These are phyloP conservation scores for Citrus medica DNA, from an alignment of 345 rosid species.

Conservation along the genomic window DNA sequence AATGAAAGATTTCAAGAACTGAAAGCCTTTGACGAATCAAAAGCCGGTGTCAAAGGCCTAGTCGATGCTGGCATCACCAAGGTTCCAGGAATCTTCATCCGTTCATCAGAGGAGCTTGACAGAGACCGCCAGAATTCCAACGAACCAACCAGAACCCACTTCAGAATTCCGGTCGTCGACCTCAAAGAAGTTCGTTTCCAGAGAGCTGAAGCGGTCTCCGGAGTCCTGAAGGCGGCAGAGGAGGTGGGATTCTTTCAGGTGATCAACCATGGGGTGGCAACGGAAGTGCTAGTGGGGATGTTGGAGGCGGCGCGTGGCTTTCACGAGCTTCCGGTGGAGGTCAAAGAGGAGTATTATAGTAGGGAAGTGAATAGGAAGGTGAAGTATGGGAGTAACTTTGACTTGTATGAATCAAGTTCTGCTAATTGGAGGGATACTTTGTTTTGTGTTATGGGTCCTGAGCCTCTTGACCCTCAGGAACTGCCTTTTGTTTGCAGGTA, in stretches of 20 bases:
- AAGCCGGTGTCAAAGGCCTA: slow-evolving; percentile 38
- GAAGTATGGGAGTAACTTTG: slow-evolving; percentile 12
- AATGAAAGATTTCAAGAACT: slow-evolving; percentile 21
- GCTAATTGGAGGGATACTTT: slow-evolving; percentile 25
- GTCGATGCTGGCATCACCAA: slow-evolving; percentile 27
- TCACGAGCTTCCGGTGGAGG: slow-evolving; percentile 32
- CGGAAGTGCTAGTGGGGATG: slow-evolving; percentile 21
- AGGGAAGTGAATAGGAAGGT: slow-evolving; percentile 23
- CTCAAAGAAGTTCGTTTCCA: not conserved
- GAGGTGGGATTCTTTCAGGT: slow-evolving; percentile 39
- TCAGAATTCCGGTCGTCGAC: slow-evolving; percentile 18
- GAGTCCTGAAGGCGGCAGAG: slow-evolving; percentile 23
- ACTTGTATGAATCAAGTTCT: slow-evolving; percentile 11
- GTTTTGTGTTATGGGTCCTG: slow-evolving; percentile 2
- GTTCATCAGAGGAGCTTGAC: slow-evolving; percentile 11
- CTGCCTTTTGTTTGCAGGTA: slow-evolving; percentile 22
- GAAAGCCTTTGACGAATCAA: slow-evolving; percentile 31
- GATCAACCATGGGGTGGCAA: slow-evolving; percentile 24
- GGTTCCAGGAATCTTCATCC: slow-evolving; percentile 24
- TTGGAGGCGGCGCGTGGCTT: slow-evolving; percentile 22
- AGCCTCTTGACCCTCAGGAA: slow-evolving; percentile 12
- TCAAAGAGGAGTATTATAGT: slow-evolving; percentile 20
- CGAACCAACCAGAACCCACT: not conserved
- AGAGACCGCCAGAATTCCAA: not conserved
- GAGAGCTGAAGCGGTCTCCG: slow-evolving; percentile 14